Evolutionary conservation across 768 basidiomycete species (phyloP), one percentile per base, ranked within the genome.

Genomic region (Suillus luteus): DNA sequence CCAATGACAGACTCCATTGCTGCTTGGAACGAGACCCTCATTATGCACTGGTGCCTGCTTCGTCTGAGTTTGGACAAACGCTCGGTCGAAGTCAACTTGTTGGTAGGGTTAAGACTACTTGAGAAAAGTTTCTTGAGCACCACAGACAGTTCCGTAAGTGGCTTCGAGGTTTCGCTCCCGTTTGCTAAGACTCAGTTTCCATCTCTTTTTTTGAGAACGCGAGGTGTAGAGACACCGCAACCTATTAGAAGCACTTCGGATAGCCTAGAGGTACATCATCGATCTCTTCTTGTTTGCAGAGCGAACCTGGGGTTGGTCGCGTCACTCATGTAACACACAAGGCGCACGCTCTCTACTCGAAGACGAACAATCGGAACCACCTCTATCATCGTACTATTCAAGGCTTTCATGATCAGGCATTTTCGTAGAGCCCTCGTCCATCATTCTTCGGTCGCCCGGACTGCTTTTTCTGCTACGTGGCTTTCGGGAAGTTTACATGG

Each of bases 401-500:
- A 31, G n/a, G 14, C 27, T 55, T 37, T 40, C 22, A 55, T 14
- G 3, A 48, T 17, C 49, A 8, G 2, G 9, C 49, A 15, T 27
- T 51, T 15, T 51, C 27, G 31, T 9, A 15, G 27, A 15, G 49
- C 49, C 15, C 49, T 49, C 22, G n/a, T 14, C 24, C 24, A 49
- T 49, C 3, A 24, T 12, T 11, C 24, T 27, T 49, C 24, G 60
- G 55, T 31, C 67, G 72, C 61, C 62, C 71, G 5, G 41, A 70
- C 4, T 62, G 65, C 10, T 51, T 64, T 2, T 70, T 70, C 9
- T 11, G 71, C 58, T 69, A 70, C 38, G 69, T 70, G 11, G 68
- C 73, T 61, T 70, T 9, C 70, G 70, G 3, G 68, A 69, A 15
- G 14, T 1, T 27, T 27, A 66, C 43, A 44, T n/a, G 19, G 19